Conservation (phyloP, 306 rosid species). For the Prunus mume region DNA sequence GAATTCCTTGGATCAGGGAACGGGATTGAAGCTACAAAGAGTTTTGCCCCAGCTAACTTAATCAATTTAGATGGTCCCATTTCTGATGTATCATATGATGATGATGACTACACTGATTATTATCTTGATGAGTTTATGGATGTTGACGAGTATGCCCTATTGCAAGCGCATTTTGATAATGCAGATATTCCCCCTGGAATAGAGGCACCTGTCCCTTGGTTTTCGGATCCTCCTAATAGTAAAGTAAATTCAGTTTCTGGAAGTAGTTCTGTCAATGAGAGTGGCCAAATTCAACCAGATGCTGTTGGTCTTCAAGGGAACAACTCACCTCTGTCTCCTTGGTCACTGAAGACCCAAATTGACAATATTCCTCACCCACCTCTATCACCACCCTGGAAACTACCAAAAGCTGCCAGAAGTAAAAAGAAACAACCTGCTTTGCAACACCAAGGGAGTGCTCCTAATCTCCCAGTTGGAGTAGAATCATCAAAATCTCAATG, state of each 20-base stretch:
- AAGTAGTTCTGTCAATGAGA: constrained; percentile 32
- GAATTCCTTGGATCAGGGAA: constrained; percentile 39
- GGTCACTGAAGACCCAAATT: constrained; percentile 30
- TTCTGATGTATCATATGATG: constrained; percentile 52
- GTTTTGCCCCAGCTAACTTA: constrained; percentile 36
- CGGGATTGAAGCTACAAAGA: constrained; percentile 42
- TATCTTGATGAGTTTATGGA: constrained; percentile 52
- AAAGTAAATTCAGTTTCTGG: constrained; percentile 23
- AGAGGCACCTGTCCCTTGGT: constrained; percentile 79
- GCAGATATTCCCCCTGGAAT: constrained; percentile 69
- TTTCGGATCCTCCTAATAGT: constrained; percentile 34
- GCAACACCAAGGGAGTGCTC: constrained; percentile 31
- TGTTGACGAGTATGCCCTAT: constrained; percentile 44
- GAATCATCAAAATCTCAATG: constrained; percentile 43
- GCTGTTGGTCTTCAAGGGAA: constrained; percentile 17
- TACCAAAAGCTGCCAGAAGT: constrained; percentile 29
- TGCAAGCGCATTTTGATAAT: constrained; percentile 67
- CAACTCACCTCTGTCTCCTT: constrained; percentile 24
- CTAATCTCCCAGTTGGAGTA: constrained; percentile 36
- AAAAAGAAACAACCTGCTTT: constrained; percentile 36
- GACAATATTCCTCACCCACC: constrained; percentile 26
- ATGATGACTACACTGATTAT: constrained; percentile 33
- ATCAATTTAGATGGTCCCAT: constrained; percentile 45
- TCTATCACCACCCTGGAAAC: constrained; percentile 22
- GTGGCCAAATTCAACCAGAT: constrained; percentile 26